Evolutionary conservation across 73 alveolate species (phyloP).

Genomic region (Paramecium octaurelia): DNA sequence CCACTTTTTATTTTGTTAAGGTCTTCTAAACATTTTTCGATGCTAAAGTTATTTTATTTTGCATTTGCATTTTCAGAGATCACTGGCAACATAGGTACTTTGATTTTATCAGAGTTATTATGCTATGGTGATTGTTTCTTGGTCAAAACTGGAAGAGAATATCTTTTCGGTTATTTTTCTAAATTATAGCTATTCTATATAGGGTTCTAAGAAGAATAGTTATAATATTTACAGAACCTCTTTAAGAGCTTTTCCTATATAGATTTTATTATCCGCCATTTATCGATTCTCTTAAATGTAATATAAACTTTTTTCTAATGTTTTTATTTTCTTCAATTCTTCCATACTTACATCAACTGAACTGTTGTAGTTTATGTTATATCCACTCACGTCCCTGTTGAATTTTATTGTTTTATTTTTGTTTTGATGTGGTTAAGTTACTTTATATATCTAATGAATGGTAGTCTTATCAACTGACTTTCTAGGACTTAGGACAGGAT

Average conservation of each 20-base stretch:
- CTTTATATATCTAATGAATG: not conserved
- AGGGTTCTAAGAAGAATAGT: not conserved
- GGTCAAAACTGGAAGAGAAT: not conserved
- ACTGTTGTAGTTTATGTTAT: not conserved
- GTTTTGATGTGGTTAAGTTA: not conserved
- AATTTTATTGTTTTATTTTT: not conserved
- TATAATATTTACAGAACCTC: not conserved
- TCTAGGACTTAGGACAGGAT: not conserved
- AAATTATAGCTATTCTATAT: not conserved
- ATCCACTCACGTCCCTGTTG: not conserved
- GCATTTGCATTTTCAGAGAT: not conserved
- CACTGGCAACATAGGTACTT: not conserved
- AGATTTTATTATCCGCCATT: not conserved
- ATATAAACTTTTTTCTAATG: not conserved
- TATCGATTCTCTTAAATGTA: not conserved
- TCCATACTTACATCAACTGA: not conserved
- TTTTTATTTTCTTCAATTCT: not conserved
- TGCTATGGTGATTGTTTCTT: not conserved
- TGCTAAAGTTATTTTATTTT: not conserved
- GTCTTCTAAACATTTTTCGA: not conserved
- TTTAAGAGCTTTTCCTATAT: not conserved
- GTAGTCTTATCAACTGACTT: not conserved
- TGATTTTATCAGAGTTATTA: not conserved
- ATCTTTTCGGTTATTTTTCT: not conserved
- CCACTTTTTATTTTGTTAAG: not conserved